phyloP scores from a whole-genome alignment of 257 asterid genomes.

The Perilla frutescens region DNA sequence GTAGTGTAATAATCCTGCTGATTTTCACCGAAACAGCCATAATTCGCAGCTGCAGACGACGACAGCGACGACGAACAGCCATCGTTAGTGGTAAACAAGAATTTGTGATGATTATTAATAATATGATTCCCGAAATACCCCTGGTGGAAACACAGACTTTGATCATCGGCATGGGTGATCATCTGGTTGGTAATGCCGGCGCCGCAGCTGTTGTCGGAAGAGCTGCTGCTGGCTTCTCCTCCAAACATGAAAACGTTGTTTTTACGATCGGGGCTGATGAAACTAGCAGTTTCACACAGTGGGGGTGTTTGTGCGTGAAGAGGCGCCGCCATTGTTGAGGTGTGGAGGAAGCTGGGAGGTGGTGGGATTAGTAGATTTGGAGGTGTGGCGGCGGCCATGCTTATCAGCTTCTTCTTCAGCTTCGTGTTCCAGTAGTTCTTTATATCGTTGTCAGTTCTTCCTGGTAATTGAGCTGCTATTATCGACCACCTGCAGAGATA shows the following conservation, averaged over 20 bases:
- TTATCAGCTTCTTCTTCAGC: constrained; percentile 67
- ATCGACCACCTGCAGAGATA: constrained; percentile 49
- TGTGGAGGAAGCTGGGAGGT: constrained; percentile 1
- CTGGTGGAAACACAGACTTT: constrained; percentile 31
- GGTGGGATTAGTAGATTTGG: not conserved
- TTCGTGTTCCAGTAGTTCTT: constrained; percentile 95
- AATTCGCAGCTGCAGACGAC: constrained; percentile 4
- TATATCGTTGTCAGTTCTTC: constrained; percentile 88
- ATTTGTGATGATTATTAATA: constrained; percentile 30
- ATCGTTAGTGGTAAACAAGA: not conserved
- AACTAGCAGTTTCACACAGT: not conserved
- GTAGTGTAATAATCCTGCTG: constrained; percentile 48
- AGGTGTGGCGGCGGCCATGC: constrained; percentile 30
- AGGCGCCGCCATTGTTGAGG: constrained; percentile 6
- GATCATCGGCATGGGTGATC: constrained; percentile 6
- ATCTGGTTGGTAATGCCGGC: not conserved
- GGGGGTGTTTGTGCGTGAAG: constrained; percentile 16
- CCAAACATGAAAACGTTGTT: constrained; percentile 39
- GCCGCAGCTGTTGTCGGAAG: constrained; percentile 40
- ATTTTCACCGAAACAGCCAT: constrained; percentile 37
- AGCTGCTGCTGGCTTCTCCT: constrained; percentile 50
- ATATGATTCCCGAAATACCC: constrained; percentile 30
- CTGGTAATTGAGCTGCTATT: constrained; percentile 81
- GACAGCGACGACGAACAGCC: constrained; percentile 18
- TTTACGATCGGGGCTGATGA: not conserved